Evolutionary conservation across 306 rosid genomes (phyloP).

Genomic region (Acacia crassicarpa): DNA sequence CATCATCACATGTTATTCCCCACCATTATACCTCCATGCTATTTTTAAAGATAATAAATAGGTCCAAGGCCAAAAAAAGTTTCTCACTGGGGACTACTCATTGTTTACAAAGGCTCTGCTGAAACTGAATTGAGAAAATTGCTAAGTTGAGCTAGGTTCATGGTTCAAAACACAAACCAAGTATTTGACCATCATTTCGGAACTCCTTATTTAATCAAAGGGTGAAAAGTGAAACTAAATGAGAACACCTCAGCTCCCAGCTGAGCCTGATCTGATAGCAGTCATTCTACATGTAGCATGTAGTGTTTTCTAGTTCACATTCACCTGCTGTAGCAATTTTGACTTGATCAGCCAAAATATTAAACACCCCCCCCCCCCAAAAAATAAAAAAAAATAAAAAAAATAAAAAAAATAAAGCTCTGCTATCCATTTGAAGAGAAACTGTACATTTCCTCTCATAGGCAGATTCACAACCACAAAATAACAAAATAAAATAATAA

Average conservation of each 20-base stretch:
- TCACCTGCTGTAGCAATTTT: neutral
- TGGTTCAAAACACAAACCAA: neutral
- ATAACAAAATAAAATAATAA: neutral
- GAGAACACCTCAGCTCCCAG: neutral
- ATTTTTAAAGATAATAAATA: neutral
- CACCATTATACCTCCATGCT: neutral
- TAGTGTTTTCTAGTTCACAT: neutral
- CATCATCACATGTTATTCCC: slow-evolving; percentile 14
- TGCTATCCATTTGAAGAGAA: neutral
- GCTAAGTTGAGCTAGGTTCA: neutral
- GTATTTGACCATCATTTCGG: slow-evolving; percentile 5
- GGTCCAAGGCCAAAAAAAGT: neutral
- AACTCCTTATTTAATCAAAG: neutral
- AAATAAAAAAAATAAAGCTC: neutral
- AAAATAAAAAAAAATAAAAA: too few species aligned
- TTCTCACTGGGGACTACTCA: neutral
- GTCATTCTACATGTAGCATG: neutral
- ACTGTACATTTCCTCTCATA: neutral
- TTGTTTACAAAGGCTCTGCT: neutral
- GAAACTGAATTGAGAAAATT: neutral
- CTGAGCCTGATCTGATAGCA: neutral
- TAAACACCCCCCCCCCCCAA: neutral
- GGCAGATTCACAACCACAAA: neutral
- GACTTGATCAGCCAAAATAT: neutral
- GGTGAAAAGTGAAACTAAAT: neutral